Base-by-base conservation (phyloP, 306 rosid species). In the Corylus heterophylla region DNA sequence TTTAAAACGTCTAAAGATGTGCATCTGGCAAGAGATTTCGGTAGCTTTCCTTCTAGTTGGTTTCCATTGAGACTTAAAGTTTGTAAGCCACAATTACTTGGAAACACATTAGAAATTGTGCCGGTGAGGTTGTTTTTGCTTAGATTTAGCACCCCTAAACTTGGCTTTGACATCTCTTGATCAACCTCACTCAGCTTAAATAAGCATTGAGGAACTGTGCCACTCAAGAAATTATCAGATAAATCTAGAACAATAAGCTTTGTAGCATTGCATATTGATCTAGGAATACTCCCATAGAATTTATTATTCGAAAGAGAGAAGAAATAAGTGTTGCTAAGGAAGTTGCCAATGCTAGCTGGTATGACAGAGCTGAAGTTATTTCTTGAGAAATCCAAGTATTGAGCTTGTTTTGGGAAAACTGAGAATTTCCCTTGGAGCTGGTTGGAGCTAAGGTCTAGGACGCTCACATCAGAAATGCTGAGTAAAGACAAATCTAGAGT, bases 51-150 rank as follows among this genome's bases (percentile, higher is more conserved):
- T 11, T 17, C 1, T 3, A 89, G 9, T 1, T 0, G 3, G 81
- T 89, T 89, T 0, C 55, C 76, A 16, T 49, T 74, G 35, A 89
- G 62, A 55, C 77, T 80, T 12, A 87, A 47, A 44, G 85, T 89
- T 35, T 16, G 31, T 0, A 87, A 12, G 51, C 3, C 14, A 44
- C 93, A 85, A 5, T 67, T 8, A 1, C 0, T 12, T 2, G 42
- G 18, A 84, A 86, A 86, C 2, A 22, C 9, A 55, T 78, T 48
- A 13, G 85, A 71, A 68, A 86, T 50, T 22, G 22, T 22, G 22
- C 22, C 22, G 22, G 22, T 22, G 22, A 22, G 22, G 22, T 22
- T 22, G 22, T 22, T 22, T 22, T 22, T 22, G 22, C 22, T 22
- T 22, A 22, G 22, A 22, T 22, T 22, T 22, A 22, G 22, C 22